These are phyloP conservation scores for Cyathus pygmaeus DNA, from an alignment of 1,284 basidiomycete species.

Conservation along the genomic window DNA sequence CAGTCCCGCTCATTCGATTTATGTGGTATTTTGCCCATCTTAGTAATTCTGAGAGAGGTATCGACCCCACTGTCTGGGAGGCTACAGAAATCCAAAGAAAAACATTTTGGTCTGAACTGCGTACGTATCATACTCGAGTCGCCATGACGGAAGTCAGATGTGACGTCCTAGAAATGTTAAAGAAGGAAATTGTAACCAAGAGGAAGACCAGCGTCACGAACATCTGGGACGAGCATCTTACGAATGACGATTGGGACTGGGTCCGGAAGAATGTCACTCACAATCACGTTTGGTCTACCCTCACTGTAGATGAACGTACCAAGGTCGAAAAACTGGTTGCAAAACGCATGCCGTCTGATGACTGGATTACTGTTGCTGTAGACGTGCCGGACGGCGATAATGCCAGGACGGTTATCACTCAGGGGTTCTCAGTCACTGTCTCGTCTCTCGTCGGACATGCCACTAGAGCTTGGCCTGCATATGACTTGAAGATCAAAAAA, in stretches of 20 bases:
- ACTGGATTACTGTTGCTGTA: slow-evolving; percentile 4
- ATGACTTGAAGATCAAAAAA: slow-evolving; percentile 12
- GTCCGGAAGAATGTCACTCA: background rate
- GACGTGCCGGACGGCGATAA: slow-evolving; percentile 7
- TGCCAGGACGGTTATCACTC: slow-evolving; percentile 22
- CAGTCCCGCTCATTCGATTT: slow-evolving; percentile 29
- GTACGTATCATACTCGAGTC: background rate
- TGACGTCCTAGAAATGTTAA: background rate
- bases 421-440: slow-evolving; percentile 19
- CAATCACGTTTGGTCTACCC: background rate
- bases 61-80: slow-evolving; percentile 20
- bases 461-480: slow-evolving; percentile 31
- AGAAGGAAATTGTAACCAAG: background rate
- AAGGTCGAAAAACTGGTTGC: background rate
- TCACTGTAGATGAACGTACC: background rate
- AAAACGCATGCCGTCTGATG: background rate
- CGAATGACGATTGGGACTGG: background rate
- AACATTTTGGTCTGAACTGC: background rate
- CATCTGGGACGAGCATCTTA: background rate
- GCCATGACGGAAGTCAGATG: background rate
- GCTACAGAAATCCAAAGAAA: slow-evolving; percentile 1
- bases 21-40: slow-evolving; percentile 31
- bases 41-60: slow-evolving; percentile 16
- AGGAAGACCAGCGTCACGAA: background rate
- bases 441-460: slow-evolving; percentile 22